phyloP scores from a whole-genome alignment of 2,329 filamentous ascomycete species.

The Botrytis fragariae region DNA sequence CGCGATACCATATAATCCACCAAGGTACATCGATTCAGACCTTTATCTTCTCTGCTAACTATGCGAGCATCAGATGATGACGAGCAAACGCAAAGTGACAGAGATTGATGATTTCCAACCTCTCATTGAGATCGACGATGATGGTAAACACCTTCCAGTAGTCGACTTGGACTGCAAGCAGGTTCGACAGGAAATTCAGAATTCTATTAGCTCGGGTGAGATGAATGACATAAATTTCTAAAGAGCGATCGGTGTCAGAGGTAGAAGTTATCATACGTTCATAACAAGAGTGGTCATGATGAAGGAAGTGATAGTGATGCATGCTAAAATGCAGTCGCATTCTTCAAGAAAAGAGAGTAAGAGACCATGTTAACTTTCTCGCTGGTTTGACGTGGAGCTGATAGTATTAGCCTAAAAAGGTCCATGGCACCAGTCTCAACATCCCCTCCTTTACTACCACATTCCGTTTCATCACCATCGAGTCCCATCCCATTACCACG shows the following conservation, averaged over 20 bases:
- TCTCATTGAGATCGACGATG: background rate
- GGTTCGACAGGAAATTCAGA: background rate
- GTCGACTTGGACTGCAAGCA: background rate
- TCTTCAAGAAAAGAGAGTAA: background rate
- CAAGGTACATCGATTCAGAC: background rate
- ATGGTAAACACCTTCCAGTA: background rate
- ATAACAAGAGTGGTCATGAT: background rate
- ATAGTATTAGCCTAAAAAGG: background rate
- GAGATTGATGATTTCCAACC: background rate
- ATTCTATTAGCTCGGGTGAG: background rate
- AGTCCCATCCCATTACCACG: background rate
- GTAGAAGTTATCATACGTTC: background rate
- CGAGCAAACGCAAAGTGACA: background rate
- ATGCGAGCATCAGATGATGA: background rate
- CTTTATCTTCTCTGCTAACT: background rate
- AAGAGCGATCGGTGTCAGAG: background rate
- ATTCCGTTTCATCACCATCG: background rate
- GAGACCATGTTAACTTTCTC: background rate
- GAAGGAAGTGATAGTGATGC: background rate
- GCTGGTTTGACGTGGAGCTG: background rate
- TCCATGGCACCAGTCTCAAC: background rate
- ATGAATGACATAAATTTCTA: background rate
- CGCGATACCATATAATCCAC: background rate
- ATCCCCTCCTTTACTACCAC: background rate
- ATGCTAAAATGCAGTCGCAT: background rate